Conservation (phyloP, 2,329 filamentous ascomycete genomes). For the Alternaria sp. region DNA sequence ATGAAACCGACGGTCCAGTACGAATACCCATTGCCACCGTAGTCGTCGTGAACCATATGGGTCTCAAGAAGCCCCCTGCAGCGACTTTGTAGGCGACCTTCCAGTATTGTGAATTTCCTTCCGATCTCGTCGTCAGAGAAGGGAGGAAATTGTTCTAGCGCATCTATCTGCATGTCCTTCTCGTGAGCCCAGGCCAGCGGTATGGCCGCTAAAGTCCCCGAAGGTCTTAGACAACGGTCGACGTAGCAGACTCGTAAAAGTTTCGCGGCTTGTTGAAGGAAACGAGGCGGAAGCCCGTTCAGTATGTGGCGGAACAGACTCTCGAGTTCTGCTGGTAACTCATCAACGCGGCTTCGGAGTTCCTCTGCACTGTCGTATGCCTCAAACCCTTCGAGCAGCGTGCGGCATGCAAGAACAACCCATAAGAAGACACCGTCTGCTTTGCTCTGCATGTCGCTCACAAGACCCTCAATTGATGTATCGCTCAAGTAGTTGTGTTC, state of each 20-base stretch:
- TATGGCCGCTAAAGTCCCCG: too few species aligned
- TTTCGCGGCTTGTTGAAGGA: neutral
- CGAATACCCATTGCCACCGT: too few species aligned
- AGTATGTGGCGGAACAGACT: neutral
- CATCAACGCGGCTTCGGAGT: neutral
- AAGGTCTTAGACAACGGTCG: too few species aligned
- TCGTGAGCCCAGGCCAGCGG: neutral
- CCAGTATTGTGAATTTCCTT: too few species aligned
- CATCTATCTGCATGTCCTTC: too few species aligned
- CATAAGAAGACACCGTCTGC: neutral
- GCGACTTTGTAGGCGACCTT: too few species aligned
- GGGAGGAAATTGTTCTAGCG: too few species aligned
- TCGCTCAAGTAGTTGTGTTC: too few species aligned
- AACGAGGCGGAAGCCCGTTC: neutral
- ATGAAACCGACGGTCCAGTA: conserved; percentile 1
- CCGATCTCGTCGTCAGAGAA: too few species aligned
- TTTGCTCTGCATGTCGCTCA: neutral
- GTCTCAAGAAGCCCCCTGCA: too few species aligned
- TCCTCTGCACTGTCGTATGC: neutral
- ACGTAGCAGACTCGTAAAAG: neutral
- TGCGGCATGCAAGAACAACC: conserved; percentile 1
- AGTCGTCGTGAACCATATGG: too few species aligned
- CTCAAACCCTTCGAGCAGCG: neutral
- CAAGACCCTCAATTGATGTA: too few species aligned
- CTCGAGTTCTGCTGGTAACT: neutral